Base-by-base conservation (phyloP, 208 protist genomes). In the Jaenimonas drosophilae region DNA sequence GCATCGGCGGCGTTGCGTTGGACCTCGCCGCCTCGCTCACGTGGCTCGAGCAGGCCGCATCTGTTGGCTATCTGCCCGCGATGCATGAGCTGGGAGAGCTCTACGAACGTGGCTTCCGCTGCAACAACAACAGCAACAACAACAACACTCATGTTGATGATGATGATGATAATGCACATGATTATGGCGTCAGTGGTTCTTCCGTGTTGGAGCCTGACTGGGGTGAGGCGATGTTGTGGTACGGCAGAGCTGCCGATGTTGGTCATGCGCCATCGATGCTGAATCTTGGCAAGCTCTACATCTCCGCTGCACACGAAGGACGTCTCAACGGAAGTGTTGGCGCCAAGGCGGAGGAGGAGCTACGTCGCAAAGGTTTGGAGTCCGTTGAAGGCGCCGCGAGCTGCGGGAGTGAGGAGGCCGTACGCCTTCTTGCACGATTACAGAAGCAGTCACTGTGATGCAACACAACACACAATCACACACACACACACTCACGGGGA, bases 51-150 rank as follows among this genome's bases (percentile, higher is more conserved):
- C 65, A 59, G 2, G 71, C 85, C 2, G 80, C 80, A 4, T 33
- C 48, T 4, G 30, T 65, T 0, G 75, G 77, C 7, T 90, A 93
- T 43, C 56, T 69, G 3, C 79, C 80, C 7, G 85, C 85, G 6
- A 74, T 88, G 73, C 80, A 88, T 49, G 85, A 93, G 46, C 50
- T 90, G 24, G 85, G 66, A 0, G 64, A 59, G 28, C 55, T 74
- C 44, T 85, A 82, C 56, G 85, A 93, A 38, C 28, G 58, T 3
- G 85, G 77, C 17, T 7, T 19, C 14, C 21, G 14, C 7, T 11
- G 27, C 16, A 29, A 40, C 19, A 20, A 11, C 28, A 37, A 12
- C 7, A n/a, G n/a, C n/a, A n/a, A n/a, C n/a, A n/a, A n/a, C n/a
- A n/a, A n/a, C n/a, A n/a, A n/a, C n/a, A n/a, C n/a, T n/a, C n/a